Conservation (phyloP, 495 filamentous ascomycete species). For the Amniculicola lignicola region DNA sequence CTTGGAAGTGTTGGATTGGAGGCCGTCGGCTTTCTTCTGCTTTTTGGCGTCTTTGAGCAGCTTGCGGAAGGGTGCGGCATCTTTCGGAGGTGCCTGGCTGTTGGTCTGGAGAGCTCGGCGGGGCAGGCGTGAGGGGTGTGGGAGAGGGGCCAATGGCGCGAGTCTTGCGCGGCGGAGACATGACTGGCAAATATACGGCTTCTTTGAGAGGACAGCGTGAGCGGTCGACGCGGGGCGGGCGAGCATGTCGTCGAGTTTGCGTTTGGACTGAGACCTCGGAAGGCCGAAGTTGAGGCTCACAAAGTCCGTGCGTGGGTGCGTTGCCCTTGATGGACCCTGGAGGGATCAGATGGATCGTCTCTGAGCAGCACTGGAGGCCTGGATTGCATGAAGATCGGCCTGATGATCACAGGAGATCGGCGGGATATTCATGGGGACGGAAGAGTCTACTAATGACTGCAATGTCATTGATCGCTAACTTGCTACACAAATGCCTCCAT, state of each 20-base stretch:
- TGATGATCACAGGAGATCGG: too few species aligned
- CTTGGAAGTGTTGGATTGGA: slow-evolving; percentile 33
- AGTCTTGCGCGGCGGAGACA: slow-evolving; percentile 18
- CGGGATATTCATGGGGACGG: too few species aligned
- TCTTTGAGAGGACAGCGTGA: slow-evolving; percentile 1
- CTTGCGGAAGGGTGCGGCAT: slow-evolving; percentile 60
- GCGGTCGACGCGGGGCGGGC: not conserved
- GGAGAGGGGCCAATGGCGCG: slow-evolving; percentile 7
- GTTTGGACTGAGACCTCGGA: not conserved
- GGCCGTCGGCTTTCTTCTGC: slow-evolving; percentile 39
- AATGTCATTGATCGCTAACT: too few species aligned
- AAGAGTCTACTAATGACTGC: too few species aligned
- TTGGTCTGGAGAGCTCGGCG: slow-evolving; percentile 20
- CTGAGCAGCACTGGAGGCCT: too few species aligned
- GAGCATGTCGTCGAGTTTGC: slow-evolving; percentile 5
- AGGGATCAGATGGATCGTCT: too few species aligned
- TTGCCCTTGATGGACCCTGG: too few species aligned
- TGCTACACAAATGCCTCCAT: too few species aligned
- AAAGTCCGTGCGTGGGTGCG: too few species aligned
- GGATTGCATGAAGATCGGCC: too few species aligned
- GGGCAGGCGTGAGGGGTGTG: not conserved
- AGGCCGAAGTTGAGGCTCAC: too few species aligned
- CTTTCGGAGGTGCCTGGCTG: slow-evolving; percentile 4
- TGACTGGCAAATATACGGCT: slow-evolving; percentile 21
- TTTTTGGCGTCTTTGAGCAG: slow-evolving; percentile 72